Evolutionary conservation across 495 filamentous ascomycete species (phyloP).

Genomic region (Penicillium riverlandense): DNA sequence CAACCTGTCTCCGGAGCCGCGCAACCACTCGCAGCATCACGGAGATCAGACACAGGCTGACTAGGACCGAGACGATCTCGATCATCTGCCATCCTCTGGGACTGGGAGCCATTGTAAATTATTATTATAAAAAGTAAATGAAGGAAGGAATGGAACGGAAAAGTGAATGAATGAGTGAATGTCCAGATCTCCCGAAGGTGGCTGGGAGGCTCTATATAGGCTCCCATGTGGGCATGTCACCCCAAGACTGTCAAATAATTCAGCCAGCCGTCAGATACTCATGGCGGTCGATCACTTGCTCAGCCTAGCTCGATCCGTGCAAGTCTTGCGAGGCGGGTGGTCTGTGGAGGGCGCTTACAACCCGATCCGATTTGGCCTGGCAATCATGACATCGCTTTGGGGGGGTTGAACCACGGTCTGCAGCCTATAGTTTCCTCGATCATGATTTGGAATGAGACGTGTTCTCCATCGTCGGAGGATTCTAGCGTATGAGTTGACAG

Average conservation of each 20-base stretch:
- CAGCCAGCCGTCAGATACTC: no score
- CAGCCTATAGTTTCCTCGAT: constrained; percentile 6
- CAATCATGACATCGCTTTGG: not conserved
- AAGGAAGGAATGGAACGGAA: not conserved
- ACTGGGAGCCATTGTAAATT: constrained; percentile 21
- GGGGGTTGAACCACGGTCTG: not conserved
- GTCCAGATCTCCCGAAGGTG: no score
- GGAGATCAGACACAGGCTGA: constrained; percentile 26
- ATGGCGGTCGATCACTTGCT: no score
- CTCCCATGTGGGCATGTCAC: no score
- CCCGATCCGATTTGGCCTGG: no score
- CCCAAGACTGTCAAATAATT: no score
- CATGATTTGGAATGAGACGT: constrained; percentile 5
- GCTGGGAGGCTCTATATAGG: no score
- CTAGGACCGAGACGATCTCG: constrained; percentile 27
- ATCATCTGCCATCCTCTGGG: constrained; percentile 28
- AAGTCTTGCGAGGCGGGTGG: no score
- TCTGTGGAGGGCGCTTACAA: no score
- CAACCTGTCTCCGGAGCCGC: constrained; percentile 29
- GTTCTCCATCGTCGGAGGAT: not conserved
- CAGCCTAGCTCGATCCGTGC: no score
- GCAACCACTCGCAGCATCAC: constrained; percentile 32
- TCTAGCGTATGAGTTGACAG: no score
- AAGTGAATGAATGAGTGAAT: not conserved
- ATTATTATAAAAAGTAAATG: constrained; percentile 1